These are phyloP conservation scores for Saksenaea oblongispora DNA, from an alignment of 371 early-diverging fungal genomes.

Conservation along the genomic window DNA sequence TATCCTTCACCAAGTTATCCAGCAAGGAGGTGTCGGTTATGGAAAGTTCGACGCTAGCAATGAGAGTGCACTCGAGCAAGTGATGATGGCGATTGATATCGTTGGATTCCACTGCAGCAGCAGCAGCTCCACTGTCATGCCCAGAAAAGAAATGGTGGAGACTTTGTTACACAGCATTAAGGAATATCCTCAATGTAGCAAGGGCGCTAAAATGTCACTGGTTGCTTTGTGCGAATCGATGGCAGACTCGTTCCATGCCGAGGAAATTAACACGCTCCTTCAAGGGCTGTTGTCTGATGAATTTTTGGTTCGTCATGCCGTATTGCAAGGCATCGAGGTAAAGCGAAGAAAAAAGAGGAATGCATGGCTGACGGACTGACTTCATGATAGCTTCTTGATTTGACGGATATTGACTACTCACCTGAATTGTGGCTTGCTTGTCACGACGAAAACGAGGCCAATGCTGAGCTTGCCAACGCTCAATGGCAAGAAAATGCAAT, in stretches of 20 bases:
- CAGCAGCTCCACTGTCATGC: conserved; percentile 58
- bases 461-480: conserved; percentile 67
- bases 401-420: conserved; percentile 68
- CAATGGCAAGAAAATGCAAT: conserved; percentile 83
- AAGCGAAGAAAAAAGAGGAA: conserved; percentile 8
- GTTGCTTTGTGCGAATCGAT: conserved; percentile 70
- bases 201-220: conserved; percentile 61
- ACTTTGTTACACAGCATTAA: conserved; percentile 71
- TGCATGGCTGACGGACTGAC: background rate
- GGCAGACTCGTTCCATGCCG: conserved; percentile 54
- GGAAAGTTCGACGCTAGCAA: conserved; percentile 40
- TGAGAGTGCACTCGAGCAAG: conserved; percentile 72
- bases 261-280: conserved; percentile 69
- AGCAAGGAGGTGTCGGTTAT: conserved; percentile 64
- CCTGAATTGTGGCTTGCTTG: conserved; percentile 67
- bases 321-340: conserved; percentile 73
- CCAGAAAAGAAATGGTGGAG: conserved; percentile 75
- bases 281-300: conserved; percentile 76
- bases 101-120: conserved; percentile 65
- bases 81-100: conserved; percentile 74
- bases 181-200: conserved; percentile 66
- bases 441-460: conserved; percentile 71
- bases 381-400: conserved; percentile 46
- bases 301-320: conserved; percentile 76
- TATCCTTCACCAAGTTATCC: conserved; percentile 69